Evolutionary conservation across 495 filamentous ascomycete genomes (phyloP), one percentile per base, ranked within the genome.

Genomic region (Penicillium atrosanguineum): DNA sequence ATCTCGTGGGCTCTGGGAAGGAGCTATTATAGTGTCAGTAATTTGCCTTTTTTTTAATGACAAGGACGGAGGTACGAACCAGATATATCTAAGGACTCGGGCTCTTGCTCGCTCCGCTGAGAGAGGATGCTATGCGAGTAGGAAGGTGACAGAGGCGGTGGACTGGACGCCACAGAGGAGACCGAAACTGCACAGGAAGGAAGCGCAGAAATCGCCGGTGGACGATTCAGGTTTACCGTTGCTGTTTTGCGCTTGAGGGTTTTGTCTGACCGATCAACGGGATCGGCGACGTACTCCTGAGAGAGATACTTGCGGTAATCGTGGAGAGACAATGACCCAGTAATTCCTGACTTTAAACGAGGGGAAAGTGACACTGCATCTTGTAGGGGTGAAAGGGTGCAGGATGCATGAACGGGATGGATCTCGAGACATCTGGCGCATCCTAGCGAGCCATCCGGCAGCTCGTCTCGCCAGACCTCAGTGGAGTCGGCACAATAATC

Each of bases 91-190:
- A 62, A 44, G 16, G 60, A 50, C 26, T 74, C 69, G 20, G 60
- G 57, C 14, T 70, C 70, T 34, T 60, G 63, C 40, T 74, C 70
- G 44, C 68, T 71, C 36, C 55, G 48, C 25, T 63, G 58, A 20
- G 71, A 72, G 38, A 69, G 39, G 12, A 70, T 56, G 53, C 73
- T 74, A 6, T 71, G 68, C 9, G 74, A 78, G 51, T 67, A 71
- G 6, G 72, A 76, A 5, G 70, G 73, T 38, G 72, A 74, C 23
- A 78, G 50, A 9, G 75, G 71, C 44, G 74, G 75, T 15, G 73
- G 69, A 56, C 67, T 76, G 1, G 75, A 76, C 18, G 68, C 55
- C 29, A 48, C 46, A 7, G 73, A 75, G 1, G 69, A 70, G 14
- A 65, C 57, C 19, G 70, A 69, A 8, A 53, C 57, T 6, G 68